Base-by-base conservation (phyloP, 164 flowering plant species). In the Amborella trichopoda region DNA sequence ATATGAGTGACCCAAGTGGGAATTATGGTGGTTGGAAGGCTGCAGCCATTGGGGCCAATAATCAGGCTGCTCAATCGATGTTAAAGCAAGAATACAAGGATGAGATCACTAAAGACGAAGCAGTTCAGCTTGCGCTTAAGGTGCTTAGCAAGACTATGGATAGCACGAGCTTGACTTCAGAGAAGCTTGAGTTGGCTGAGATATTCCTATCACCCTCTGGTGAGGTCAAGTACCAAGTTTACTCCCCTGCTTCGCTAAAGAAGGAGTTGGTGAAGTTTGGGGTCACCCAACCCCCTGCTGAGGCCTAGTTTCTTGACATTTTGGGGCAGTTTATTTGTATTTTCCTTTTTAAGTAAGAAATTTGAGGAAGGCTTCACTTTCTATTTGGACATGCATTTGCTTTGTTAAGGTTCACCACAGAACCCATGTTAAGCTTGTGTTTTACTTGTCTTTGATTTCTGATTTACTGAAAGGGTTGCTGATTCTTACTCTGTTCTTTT, bases 121-220 rank as follows among this genome's bases (percentile, higher is more conserved):
- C 61, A 3, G 55, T 50, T 26, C 65, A 77, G 52, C 79, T 77
- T 33, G 77, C 71, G 12, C 38, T 77, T 52, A 77, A 77, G 72
- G 77, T 74, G 14, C 83, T 77, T 5, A 77, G 83, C 39, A 77
- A 77, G 66, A 77, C 83, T 3, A 77, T 77, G 83, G 83, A 77
- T 59, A 77, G 79, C 67, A 74, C 83, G 0, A 74, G 83, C 50
- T 76, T 77, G 24, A 77, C 75, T 23, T 69, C 77, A 2, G 83
- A 77, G n/a, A 77, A 74, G 68, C 75, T 77, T 25, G 79, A 77
- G 53, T 49, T 77, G 37, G 72, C 82, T 19, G 58, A 54, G 37
- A 42, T 54, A 16, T 38, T 47, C 11, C 28, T 54, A 23, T 11
- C 51, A n/a, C 58, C 58, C 2, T 9, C 50, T 19, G 52, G 58